A percentile compares a stretch with the other conserved stretches of the same genome.
Conservation (phyloP, 2,329 filamentous ascomycete species). For the Ophiostoma sp. region DNA sequence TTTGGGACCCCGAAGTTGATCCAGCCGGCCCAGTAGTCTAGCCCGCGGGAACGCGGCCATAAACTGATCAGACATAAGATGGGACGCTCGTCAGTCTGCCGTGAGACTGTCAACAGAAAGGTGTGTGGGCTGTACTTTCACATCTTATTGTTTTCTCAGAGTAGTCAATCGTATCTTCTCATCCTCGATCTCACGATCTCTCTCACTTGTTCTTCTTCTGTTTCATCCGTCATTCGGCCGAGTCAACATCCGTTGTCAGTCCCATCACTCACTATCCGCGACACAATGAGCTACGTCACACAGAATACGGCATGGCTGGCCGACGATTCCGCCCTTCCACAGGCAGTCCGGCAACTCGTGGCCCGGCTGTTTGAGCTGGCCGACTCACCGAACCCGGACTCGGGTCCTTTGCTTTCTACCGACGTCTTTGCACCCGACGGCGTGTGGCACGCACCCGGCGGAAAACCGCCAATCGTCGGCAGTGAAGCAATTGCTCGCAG, state of each 20-base stretch:
- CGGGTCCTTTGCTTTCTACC: background rate
- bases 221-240: background rate
- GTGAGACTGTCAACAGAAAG: background rate
- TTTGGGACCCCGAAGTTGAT: background rate
- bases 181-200: background rate
- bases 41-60: background rate
- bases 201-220: background rate
- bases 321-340: background rate
- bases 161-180: background rate
- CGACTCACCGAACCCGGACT: background rate
- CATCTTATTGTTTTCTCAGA: background rate
- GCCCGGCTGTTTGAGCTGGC: background rate
- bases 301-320: background rate
- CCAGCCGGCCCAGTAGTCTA: background rate
- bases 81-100: background rate
- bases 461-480: background rate
- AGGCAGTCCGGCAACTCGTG: background rate
- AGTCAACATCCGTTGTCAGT: too few relatives aligned
- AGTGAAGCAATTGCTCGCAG: background rate
- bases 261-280: background rate
- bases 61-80: background rate
- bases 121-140: background rate
- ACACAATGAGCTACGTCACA: conserved; percentile 4
- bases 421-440: background rate
- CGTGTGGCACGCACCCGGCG: background rate